Base-by-base conservation (phyloP, 139 green algal species). In the Chlorella sp. region DNA sequence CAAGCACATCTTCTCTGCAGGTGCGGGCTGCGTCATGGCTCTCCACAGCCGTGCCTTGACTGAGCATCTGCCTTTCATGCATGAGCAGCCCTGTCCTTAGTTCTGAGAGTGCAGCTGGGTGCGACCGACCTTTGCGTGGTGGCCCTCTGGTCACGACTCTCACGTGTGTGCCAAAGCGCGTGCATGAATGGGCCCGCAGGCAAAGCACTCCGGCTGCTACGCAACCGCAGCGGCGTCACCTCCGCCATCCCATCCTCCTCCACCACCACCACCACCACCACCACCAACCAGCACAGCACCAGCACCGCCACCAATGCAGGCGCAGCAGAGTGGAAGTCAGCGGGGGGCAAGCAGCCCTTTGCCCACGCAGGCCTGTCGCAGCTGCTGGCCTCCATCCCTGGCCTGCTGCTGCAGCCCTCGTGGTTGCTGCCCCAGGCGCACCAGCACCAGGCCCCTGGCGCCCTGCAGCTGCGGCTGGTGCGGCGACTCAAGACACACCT, bases 161-260 rank as follows among this genome's bases (percentile, higher is more conserved):
- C n/a, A n/a, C 17, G 42, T 10, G 42, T 55, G 42, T 10, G 42
- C 42, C 42, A 24, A 17, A 17, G 10, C 42, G 17, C 10, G 42
- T 17, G 10, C 42, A 55, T 10, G 17, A 55, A 55, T 17, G 17
- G 42, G 42, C 17, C 42, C 42, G 70, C 71, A 76, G 71, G 71
- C 61, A 76, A 76, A 34, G 67, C 71, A 5, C n/a, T 76, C 34
- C 60, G 71, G 1, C 59, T 76, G 34, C 42, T 76, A 27, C 67
- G 51, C 29, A 76, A 49, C 60, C 31, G 71, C 26, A 17, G 42
- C 17, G 42, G 42, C 42, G 10, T 17, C 42, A 24, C 42, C 42
- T 10, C 42, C 17, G 10, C 42, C 42, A 10, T 24, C 42, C n/a
- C n/a, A n/a, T 55, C 42, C 42, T 55, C 42, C 42, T 10, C 42